Evolutionary conservation across 139 green algal species (phyloP).

Genomic region (Astrephomene gubernaculifera): DNA sequence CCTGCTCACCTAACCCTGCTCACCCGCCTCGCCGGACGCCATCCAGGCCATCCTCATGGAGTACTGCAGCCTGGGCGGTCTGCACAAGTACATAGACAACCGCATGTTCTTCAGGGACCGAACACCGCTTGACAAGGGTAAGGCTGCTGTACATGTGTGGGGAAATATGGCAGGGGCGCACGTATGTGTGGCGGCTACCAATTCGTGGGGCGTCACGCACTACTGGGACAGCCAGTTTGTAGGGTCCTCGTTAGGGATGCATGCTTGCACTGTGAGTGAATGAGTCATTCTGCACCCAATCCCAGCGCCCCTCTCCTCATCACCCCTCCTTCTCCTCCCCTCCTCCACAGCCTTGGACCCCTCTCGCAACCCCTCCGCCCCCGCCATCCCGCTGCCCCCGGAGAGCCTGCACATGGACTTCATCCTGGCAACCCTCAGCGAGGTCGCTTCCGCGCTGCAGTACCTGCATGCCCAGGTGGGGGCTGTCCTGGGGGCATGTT

Average conservation of each 20-base stretch:
- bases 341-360: not conserved
- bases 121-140: slow-evolving; percentile 7
- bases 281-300: too few species aligned
- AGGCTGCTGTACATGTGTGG: too few species aligned
- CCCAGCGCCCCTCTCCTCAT: not conserved
- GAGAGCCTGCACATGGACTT: slow-evolving; percentile 42
- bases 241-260: too few species aligned
- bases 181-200: too few species aligned
- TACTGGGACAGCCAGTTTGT: too few species aligned
- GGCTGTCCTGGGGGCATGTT: not conserved
- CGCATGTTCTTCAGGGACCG: slow-evolving; percentile 42
- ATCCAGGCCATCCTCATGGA: slow-evolving; percentile 39
- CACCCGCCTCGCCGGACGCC: not conserved
- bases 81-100: slow-evolving; percentile 44
- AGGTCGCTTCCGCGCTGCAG: slow-evolving; percentile 41
- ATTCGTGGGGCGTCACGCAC: too few species aligned
- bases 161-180: too few species aligned
- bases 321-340: not conserved
- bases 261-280: too few species aligned
- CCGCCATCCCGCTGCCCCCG: not conserved
- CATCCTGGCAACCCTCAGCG: slow-evolving; percentile 47
- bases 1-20: too few species aligned
- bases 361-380: not conserved
- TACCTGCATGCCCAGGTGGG: slow-evolving; percentile 76
- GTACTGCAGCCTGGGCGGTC: slow-evolving; percentile 42